phyloP scores from a whole-genome alignment of 2,329 filamentous ascomycete species.

The Furcasterigmium sp. region DNA sequence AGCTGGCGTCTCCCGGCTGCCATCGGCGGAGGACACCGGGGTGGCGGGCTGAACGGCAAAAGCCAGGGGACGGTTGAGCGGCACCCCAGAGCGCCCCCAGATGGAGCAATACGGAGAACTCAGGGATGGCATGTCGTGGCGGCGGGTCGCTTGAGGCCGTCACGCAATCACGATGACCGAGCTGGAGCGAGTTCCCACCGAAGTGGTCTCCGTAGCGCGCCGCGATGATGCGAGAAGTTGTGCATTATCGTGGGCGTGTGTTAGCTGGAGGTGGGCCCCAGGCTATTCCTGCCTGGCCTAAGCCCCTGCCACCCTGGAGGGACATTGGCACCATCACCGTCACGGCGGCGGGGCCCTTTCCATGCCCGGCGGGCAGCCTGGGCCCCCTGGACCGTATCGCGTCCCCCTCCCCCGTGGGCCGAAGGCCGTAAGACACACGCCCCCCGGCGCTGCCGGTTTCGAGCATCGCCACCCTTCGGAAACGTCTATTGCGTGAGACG shows the following conservation, averaged over 20 bases:
- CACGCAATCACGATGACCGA: too few species aligned
- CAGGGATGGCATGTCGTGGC: not conserved
- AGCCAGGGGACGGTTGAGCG: not conserved
- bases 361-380: too few species aligned
- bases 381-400: too few species aligned
- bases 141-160: too few species aligned
- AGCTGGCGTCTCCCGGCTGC: not conserved
- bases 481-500: slow-evolving; percentile 5
- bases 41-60: not conserved
- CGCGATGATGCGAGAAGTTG: too few species aligned
- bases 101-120: too few species aligned
- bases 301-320: too few species aligned
- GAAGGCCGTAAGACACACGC: not conserved
- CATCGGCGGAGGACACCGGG: slow-evolving; percentile 1
- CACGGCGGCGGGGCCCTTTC: not conserved
- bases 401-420: too few species aligned
- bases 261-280: not conserved
- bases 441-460: slow-evolving; percentile 3
- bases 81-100: not conserved
- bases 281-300: too few species aligned
- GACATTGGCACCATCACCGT: not conserved
- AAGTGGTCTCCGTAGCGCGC: too few species aligned
- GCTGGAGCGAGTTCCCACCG: too few species aligned
- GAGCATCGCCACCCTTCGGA: slow-evolving; percentile 2
- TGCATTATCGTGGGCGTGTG: not conserved